phyloP scores from a whole-genome alignment of 768 basidiomycete genomes.

The Artomyces pyxidatus region DNA sequence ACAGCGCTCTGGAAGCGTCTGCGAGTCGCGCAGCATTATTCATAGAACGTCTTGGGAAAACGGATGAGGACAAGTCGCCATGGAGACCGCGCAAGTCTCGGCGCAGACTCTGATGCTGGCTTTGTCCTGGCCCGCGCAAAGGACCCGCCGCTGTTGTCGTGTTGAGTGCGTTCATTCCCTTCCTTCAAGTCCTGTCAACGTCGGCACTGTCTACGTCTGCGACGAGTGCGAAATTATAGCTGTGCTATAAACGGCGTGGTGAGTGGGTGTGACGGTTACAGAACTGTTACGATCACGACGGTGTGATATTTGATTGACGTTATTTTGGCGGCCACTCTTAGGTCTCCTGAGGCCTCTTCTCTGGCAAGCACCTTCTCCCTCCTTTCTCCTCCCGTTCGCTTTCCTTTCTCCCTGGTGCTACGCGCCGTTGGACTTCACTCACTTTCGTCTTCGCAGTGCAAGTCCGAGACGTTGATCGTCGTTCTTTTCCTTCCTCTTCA shows the following conservation, averaged over 20 bases:
- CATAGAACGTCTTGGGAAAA: no score
- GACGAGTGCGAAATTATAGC: no score
- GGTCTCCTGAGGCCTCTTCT: slow-evolving; percentile 13
- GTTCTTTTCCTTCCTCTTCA: slow-evolving; percentile 1
- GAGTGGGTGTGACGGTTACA: background rate
- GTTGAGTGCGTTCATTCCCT: no score
- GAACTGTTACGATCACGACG: background rate
- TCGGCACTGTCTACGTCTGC: no score
- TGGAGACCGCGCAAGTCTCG: no score
- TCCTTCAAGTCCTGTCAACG: no score
- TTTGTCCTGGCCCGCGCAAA: no score
- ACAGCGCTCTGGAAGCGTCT: no score
- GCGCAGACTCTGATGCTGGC: no score
- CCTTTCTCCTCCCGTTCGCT: slow-evolving; percentile 23
- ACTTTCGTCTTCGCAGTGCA: slow-evolving; percentile 23
- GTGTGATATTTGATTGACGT: slow-evolving; percentile 8
- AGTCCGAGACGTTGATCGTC: slow-evolving; percentile 12
- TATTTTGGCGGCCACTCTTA: slow-evolving; percentile 6
- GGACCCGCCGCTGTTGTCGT: no score
- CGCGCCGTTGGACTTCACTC: slow-evolving; percentile 17
- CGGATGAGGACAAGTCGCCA: no score
- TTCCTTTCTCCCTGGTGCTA: slow-evolving; percentile 11
- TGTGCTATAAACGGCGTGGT: background rate
- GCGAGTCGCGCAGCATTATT: no score
- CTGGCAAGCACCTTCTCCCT: slow-evolving; percentile 20